phyloP scores from a whole-genome alignment of 1,139 yeast species.

The Suhomyces maxii region DNA sequence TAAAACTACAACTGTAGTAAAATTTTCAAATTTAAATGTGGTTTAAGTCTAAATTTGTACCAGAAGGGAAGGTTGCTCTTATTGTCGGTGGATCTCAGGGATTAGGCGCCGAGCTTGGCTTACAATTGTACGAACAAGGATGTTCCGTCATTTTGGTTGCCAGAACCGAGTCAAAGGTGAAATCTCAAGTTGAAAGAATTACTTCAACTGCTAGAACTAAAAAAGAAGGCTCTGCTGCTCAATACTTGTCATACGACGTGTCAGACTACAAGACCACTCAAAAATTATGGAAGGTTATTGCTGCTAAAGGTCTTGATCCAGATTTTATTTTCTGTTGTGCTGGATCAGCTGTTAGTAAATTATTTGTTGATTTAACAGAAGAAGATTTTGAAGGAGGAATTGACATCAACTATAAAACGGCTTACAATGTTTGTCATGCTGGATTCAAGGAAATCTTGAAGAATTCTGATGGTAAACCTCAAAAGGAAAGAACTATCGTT shows the following conservation, averaged over 20 bases:
- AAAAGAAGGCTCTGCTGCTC: conserved; percentile 29
- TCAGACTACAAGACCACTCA: conserved; percentile 54
- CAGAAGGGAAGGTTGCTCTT: conserved; percentile 60
- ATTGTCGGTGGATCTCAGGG: conserved; percentile 97
- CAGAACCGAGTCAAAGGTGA: conserved; percentile 61
- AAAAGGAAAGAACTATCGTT: conserved; percentile 57
- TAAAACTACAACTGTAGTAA: neutral
- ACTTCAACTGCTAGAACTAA: conserved; percentile 8
- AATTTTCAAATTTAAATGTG: neutral
- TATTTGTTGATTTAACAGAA: conserved; percentile 67
- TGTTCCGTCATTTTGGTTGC: conserved; percentile 76
- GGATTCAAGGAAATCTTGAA: conserved; percentile 43
- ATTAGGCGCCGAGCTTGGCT: conserved; percentile 78
- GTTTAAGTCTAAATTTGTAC: conserved; percentile 30
- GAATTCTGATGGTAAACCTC: neutral
- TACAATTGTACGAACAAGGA: conserved; percentile 52
- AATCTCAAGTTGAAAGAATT: conserved; percentile 49
- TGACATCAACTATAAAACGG: conserved; percentile 68
- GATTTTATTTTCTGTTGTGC: conserved; percentile 85
- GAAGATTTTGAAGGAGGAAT: conserved; percentile 63
- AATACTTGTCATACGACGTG: conserved; percentile 65
- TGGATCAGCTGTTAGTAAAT: conserved; percentile 79
- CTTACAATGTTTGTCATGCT: conserved; percentile 68
- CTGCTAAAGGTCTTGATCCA: conserved; percentile 42
- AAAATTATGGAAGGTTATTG: conserved; percentile 32